Conservation (phyloP, 768 basidiomycete species). For the Agrocybe praecox region DNA sequence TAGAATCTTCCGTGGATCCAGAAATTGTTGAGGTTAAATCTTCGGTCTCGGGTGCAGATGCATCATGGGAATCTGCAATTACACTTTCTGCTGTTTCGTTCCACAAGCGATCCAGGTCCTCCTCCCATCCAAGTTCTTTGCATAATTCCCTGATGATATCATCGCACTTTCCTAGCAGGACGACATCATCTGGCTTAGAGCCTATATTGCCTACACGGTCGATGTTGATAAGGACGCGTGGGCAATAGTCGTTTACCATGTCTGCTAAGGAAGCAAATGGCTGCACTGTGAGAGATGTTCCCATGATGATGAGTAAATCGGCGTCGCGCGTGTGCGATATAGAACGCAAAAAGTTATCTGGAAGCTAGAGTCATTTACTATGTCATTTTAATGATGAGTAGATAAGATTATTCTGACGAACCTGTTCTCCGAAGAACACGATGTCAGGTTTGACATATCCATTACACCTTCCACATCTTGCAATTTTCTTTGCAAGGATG, state of each 20-base stretch:
- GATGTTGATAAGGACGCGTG: slow-evolving; percentile 88
- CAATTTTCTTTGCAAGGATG: slow-evolving; percentile 63
- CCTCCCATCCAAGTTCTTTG: slow-evolving; percentile 73
- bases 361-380: slow-evolving; percentile 52
- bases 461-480: slow-evolving; percentile 65
- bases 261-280: slow-evolving; percentile 83
- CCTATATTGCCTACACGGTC: slow-evolving; percentile 77
- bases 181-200: slow-evolving; percentile 53
- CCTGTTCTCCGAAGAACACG: slow-evolving; percentile 87
- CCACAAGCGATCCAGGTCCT: slow-evolving; percentile 61
- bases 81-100: slow-evolving; percentile 42
- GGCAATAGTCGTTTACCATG: slow-evolving; percentile 56
- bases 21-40: background rate
- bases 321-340: slow-evolving; percentile 59
- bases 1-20: background rate
- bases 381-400: background rate
- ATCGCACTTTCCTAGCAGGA: slow-evolving; percentile 74
- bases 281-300: slow-evolving; percentile 85
- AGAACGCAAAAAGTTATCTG: slow-evolving; percentile 62
- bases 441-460: slow-evolving; percentile 94
- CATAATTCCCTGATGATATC: slow-evolving; percentile 63
- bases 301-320: slow-evolving; percentile 89
- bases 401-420: slow-evolving; percentile 32
- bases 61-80: slow-evolving; percentile 9
- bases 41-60: background rate